Base-by-base conservation (phyloP, 2,329 filamentous ascomycete genomes). In the Pyrenophora teres region DNA sequence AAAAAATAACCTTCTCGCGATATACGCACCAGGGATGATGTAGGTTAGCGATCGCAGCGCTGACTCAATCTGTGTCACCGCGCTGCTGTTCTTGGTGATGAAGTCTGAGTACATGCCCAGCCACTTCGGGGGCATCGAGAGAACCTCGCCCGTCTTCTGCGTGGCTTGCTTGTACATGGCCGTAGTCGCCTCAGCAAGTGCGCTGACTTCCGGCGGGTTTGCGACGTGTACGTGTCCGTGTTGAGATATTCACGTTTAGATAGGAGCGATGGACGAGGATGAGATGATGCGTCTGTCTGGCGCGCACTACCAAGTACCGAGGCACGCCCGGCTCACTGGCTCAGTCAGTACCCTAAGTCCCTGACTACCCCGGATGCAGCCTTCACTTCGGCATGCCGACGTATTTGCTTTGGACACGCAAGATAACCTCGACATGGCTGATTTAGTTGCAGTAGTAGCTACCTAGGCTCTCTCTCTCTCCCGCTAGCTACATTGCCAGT, bases 11-110 rank as follows among this genome's bases (percentile, higher is more conserved):
- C 10, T 6, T 19, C 4, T 35, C 16, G 16, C 27, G 1, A 40
- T 72, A 15, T 60, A 50, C 71, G 50, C 71, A 86, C 89, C 92
- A 51, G 93, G 94, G 42, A 97, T 94, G 60, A 99, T 92, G 73
- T 99, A 99, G 40, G 93, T 97, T 60, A 99, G 78, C 23, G 92
- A 96, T 33, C 94, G 86, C 69, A 99, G 78, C 12, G 92, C 91
- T 57, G 90, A 95, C 78, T 99, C 94, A 58, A 99, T 93, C 78
- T 96, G 92, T 42, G 91, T 90, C 46, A 99, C 92, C 53, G 95
- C 91, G 68, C 91, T 88, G 55, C 92, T 87, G 74, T 99, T 99
- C 77, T 93, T 94, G 57, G 90, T 89, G 78, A 99, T 93, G 77
- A 97, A 97, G 60, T 94, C 87, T 67, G 87, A 86, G 75, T 96